phyloP scores from a whole-genome alignment of 176 grass and related monocot species.

The Carex kokanica region DNA sequence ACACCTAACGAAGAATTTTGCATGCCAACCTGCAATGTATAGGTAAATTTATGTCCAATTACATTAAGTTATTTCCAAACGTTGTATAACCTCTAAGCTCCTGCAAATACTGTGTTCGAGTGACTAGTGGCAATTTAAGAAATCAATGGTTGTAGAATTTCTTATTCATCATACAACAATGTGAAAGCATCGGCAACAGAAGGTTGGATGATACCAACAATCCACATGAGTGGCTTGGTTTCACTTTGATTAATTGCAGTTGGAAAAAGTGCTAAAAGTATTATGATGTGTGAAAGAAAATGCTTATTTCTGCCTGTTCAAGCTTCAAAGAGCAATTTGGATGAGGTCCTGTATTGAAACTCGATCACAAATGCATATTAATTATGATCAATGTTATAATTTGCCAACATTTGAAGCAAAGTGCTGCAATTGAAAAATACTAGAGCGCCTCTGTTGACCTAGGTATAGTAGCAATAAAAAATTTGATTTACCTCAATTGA shows the following conservation, averaged over 20 bases:
- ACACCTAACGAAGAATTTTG: constrained; percentile 78
- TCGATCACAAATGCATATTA: not conserved
- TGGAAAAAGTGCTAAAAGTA: not conserved
- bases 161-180: constrained; percentile 6
- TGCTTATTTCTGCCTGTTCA: not conserved
- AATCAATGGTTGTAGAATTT: not conserved
- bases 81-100: not conserved
- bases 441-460: not conserved
- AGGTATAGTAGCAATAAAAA: constrained; percentile 12
- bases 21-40: constrained; percentile 64
- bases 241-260: not conserved
- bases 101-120: not conserved
- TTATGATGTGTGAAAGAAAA: not conserved
- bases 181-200: not conserved
- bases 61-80: not conserved
- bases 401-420: not conserved
- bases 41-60: constrained; percentile 21
- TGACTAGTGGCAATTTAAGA: not conserved
- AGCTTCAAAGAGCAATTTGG: not conserved
- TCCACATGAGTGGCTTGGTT: not conserved
- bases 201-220: not conserved
- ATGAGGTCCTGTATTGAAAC: not conserved
- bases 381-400: not conserved
- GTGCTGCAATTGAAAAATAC: constrained; percentile 4
- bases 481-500: constrained; percentile 61